Evolutionary conservation across 306 rosid species (phyloP).

Genomic region (Prosopis cineraria): DNA sequence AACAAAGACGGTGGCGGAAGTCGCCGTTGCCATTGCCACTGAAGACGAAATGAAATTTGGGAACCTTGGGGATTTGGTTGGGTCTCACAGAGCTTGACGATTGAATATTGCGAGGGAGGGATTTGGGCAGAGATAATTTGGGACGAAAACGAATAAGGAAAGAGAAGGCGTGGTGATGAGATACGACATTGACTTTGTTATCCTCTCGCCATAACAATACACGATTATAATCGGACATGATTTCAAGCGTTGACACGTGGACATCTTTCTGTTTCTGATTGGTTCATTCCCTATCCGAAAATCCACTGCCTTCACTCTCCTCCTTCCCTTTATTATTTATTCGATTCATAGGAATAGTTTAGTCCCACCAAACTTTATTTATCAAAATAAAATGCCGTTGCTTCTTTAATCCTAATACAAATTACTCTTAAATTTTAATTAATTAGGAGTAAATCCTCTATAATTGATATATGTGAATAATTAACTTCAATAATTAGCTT

Average conservation of each 20-base stretch:
- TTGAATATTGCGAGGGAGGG: background rate
- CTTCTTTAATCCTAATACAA: too few relatives aligned
- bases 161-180: background rate
- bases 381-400: too few relatives aligned
- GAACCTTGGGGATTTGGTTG: background rate
- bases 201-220: constrained; percentile 41
- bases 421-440: too few relatives aligned
- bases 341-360: too few relatives aligned
- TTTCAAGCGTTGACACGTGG: constrained; percentile 61
- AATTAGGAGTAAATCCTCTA: too few relatives aligned
- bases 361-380: too few relatives aligned
- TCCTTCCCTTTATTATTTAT: background rate
- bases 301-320: constrained; percentile 16
- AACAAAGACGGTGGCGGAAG: constrained; percentile 58
- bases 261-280: constrained; percentile 30
- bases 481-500: too few relatives aligned
- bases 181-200: constrained; percentile 29
- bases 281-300: constrained; percentile 69
- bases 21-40: constrained; percentile 56
- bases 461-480: too few relatives aligned
- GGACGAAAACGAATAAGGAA: background rate
- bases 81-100: constrained; percentile 8
- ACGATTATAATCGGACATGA: constrained; percentile 25
- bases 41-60: background rate
- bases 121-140: background rate